A percentile compares a stretch with the other conserved stretches of the same genome.
Conservation (phyloP, 2,329 filamentous ascomycete species). For the Apiospora arundinis region DNA sequence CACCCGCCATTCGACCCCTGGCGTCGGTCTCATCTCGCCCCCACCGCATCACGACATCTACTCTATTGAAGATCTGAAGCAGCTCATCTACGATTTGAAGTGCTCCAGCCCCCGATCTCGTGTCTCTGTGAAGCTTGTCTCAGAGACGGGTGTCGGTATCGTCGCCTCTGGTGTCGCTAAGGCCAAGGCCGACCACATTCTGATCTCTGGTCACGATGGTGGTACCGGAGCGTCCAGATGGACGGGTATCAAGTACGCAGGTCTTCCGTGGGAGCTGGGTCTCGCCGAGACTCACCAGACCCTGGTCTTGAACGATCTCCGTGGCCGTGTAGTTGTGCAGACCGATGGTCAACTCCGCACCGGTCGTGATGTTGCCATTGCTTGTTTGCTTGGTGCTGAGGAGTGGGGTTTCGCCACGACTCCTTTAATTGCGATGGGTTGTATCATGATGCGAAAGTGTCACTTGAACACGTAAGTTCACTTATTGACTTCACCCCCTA, state of each 20-base stretch:
- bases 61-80: constrained; percentile 97
- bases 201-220: constrained; percentile 96
- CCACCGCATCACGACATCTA: constrained; percentile 98
- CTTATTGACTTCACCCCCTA: too few relatives aligned
- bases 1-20: constrained; percentile 93
- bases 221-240: constrained; percentile 95
- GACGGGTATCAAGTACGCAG: constrained; percentile 99
- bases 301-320: constrained; percentile 91
- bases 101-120: constrained; percentile 92
- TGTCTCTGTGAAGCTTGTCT: constrained; percentile 96
- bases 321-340: constrained; percentile 94
- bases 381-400: constrained; percentile 94
- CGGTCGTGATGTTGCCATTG: constrained; percentile 91
- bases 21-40: constrained; percentile 94
- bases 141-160: constrained; percentile 96
- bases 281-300: constrained; percentile 98
- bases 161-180: constrained; percentile 97
- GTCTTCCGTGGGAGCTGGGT: constrained; percentile 95
- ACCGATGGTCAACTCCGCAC: constrained; percentile 95
- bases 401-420: constrained; percentile 97
- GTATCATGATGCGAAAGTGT: constrained; percentile 91
- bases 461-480: constrained; percentile 47
- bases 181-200: constrained; percentile 94
- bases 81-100: constrained; percentile 97
- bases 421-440: constrained; percentile 95